Base-by-base conservation (phyloP, 441 rosid genomes). In the Gossypium lobatum region DNA sequence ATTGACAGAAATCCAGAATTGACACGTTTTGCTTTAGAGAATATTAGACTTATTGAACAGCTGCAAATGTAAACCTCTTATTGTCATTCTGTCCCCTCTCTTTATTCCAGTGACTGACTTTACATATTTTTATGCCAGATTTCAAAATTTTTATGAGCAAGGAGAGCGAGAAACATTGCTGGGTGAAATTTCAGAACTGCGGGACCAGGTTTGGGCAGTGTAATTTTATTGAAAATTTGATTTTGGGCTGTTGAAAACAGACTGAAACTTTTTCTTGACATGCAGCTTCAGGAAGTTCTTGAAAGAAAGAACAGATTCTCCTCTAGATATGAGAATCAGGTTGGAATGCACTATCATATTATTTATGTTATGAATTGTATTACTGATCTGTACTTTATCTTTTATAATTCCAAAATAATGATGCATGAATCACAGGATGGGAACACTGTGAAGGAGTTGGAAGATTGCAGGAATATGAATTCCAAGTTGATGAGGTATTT, bases 381-480 rank as follows among this genome's bases (percentile, higher is more conserved):
- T 81, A 71, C 72, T 71, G 76, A 77, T 59, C 42, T 76, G 64
- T 78, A 48, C 14, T 26, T 14, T 62, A 60, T 70, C 70, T 50
- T 76, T 34, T 74, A 18, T 54, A 2, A 13, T 54, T 54, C 20
- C 20, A 11, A 70, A 54, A 48, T 70, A 63, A 70, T 54, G 63
- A 70, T 37, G 18, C 21, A 31, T 54, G 52, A 34, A 31, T 55
- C 37, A 77, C 84, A 95, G 99, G 89, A 87, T 77, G 76, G 64
- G 63, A 77, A 76, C 80, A 81, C 71, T 69, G 68, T 76, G 73
- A 85, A 79, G 81, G 96, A 93, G 83, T 83, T 95, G 78, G 85
- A 83, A 79, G 85, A 87, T 76, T 90, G 91, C 88, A 82, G 83
- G 87, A 86, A 75, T 60, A 80, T 82, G 89, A 91, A 93, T 80